Conservation (phyloP, 371 early-diverging fungal species). For the Apophysomyces sp. region DNA sequence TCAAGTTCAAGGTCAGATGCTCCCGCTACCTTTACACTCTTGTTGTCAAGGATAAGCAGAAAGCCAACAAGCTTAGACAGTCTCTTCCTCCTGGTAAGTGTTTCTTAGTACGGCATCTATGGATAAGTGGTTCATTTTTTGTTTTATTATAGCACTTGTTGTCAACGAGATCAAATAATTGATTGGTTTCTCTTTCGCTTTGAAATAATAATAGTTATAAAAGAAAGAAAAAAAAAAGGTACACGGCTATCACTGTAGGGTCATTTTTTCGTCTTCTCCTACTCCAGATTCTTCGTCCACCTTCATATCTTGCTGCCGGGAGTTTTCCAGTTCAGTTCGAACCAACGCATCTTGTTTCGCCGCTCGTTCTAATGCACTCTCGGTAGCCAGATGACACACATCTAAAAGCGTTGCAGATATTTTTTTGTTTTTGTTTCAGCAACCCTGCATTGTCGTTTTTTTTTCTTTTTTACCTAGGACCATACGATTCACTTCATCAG, state of each 20-base stretch:
- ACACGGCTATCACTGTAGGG: too few relatives aligned
- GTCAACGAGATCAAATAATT: slow-evolving; percentile 42
- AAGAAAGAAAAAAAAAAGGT: neutral
- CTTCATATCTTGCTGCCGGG: neutral
- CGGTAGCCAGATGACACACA: neutral
- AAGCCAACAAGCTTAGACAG: slow-evolving; percentile 96
- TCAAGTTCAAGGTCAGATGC: slow-evolving; percentile 99
- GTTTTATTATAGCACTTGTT: slow-evolving; percentile 27
- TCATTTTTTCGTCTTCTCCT: neutral
- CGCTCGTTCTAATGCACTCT: neutral
- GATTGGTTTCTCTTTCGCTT: too few relatives aligned
- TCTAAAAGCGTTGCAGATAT: neutral
- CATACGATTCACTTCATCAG: slow-evolving; percentile 29
- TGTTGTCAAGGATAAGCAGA: slow-evolving; percentile 92
- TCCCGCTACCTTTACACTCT: slow-evolving; percentile 97
- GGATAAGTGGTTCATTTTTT: neutral
- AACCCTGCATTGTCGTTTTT: neutral
- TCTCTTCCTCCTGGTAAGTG: slow-evolving; percentile 83
- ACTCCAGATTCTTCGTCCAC: neutral
- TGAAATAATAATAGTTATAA: neutral
- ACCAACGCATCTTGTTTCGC: neutral
- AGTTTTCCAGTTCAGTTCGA: neutral
- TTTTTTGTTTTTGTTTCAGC: neutral
- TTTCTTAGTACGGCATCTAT: neutral
- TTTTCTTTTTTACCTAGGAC: slow-evolving; percentile 28